phyloP scores from a whole-genome alignment of 2,329 filamentous ascomycete species.

The Colletotrichum siamense region DNA sequence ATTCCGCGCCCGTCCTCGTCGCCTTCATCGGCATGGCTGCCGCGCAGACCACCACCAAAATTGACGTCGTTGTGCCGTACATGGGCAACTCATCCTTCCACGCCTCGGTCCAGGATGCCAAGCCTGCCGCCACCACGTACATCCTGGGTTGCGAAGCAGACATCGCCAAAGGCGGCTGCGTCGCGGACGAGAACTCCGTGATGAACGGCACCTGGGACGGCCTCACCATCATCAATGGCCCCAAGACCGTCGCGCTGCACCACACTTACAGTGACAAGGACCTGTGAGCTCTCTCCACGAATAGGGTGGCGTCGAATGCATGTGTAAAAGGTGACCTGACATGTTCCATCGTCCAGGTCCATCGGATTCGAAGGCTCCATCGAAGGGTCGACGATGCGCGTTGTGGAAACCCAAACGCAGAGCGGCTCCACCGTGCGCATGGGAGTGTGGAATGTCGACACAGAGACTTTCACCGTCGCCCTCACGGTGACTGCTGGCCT shows the following conservation, averaged over 20 bases:
- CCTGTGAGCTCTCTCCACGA: background rate
- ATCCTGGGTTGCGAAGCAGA: conserved; percentile 29
- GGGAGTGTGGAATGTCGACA: background rate
- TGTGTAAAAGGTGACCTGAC: background rate
- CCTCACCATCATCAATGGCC: conserved; percentile 32
- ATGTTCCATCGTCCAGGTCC: background rate
- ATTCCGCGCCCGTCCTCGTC: background rate
- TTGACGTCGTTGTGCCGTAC: conserved; percentile 32
- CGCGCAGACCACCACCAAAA: conserved; percentile 28
- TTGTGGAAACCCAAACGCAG: background rate
- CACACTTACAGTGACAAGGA: background rate
- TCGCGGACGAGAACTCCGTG: background rate
- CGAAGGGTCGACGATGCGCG: background rate
- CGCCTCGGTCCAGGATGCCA: conserved; percentile 35
- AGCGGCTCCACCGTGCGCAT: background rate
- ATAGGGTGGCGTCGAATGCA: background rate
- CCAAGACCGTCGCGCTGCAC: conserved; percentile 28
- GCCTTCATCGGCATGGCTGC: conserved; percentile 17
- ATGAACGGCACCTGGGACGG: conserved; percentile 13
- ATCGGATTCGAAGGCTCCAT: background rate
- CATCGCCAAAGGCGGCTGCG: conserved; percentile 27
- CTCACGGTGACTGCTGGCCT: conserved; percentile 43
- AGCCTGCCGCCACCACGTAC: conserved; percentile 33
- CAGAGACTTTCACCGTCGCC: conserved; percentile 24
- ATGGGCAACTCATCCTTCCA: conserved; percentile 26